Base-by-base conservation (phyloP, 116 monocot genomes). In the Phalaenopsis hybrid region DNA sequence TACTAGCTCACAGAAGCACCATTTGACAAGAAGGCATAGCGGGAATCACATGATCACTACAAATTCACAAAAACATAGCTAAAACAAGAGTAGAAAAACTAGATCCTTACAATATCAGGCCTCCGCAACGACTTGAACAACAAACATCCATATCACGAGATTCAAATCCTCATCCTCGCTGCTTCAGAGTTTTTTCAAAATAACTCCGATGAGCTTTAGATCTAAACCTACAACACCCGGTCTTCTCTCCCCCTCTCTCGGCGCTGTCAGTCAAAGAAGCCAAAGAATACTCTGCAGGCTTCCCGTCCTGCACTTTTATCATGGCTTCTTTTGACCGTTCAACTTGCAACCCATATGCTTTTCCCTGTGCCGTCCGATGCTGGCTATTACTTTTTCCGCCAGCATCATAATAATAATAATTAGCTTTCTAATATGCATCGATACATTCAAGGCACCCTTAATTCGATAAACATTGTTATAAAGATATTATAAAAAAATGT, bases 271-370 rank as follows among this genome's bases (percentile, higher is more conserved):
- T 77, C 77, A 77, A 77, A 77, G 51, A 46, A 75, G 75, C 45
- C 8, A 75, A 75, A n/a, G 45, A 75, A 21, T 20, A 65, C 23
- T 55, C 55, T 65, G 75, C 1, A 46, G 75, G 20, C 1, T 46
- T 31, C 20, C 50, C 50, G 77, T 33, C 77, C 77, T 77, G 10
- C 18, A 77, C 37, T 15, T 28, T 31, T 13, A 77, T 77, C 51
- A 77, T 75, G 6, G 33, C 45, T 75, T 2, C 46, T 49, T 77
- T 77, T 77, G 77, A 77, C 77, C 77, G 77, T 52, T 77, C 77
- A 75, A 75, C 37, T 31, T 1, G 15, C 45, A 1, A 13, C 75
- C 15, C 65, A 21, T 7, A 17, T 6, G 16, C 16, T 21, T 18
- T 61, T 61, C 20, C 21, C 61, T 17, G 16, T 51, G 10, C 51